phyloP scores from a whole-genome alignment of 2,329 filamentous ascomycete species.

The Keithomyces neogunnii region DNA sequence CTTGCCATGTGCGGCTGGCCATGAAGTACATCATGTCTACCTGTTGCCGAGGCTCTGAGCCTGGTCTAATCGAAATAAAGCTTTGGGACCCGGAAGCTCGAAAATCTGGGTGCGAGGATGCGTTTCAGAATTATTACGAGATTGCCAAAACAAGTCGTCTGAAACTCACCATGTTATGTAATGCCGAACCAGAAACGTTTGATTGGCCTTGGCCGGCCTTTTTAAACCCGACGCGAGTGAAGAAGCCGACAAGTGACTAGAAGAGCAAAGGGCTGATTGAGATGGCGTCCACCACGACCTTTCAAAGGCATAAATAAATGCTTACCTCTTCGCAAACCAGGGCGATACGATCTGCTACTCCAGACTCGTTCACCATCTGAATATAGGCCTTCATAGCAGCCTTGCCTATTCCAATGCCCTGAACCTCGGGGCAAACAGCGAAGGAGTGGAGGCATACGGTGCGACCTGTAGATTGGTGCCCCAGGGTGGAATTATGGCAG shows the following conservation, averaged over 20 bases:
- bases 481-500: constrained; percentile 32
- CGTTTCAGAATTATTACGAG: background rate
- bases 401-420: constrained; percentile 64
- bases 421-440: constrained; percentile 67
- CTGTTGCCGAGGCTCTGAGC: background rate
- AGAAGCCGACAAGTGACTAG: constrained; percentile 62
- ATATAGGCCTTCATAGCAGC: constrained; percentile 44
- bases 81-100: background rate
- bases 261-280: background rate
- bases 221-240: constrained; percentile 66
- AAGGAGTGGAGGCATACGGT: constrained; percentile 79
- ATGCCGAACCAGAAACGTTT: constrained; percentile 69
- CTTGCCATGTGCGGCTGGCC: no score
- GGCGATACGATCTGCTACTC: constrained; percentile 62
- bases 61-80: background rate
- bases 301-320: background rate
- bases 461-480: constrained; percentile 64
- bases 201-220: constrained; percentile 60
- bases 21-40: background rate
- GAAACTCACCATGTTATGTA: constrained; percentile 67
- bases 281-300: background rate
- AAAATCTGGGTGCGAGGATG: constrained; percentile 1
- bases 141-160: background rate
- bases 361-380: constrained; percentile 63
- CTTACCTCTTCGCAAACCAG: constrained; percentile 57